Evolutionary conservation across 2,329 filamentous ascomycete species (phyloP), one percentile per base, ranked within the genome.

Genomic region (Acephala macrosclerotiorum): DNA sequence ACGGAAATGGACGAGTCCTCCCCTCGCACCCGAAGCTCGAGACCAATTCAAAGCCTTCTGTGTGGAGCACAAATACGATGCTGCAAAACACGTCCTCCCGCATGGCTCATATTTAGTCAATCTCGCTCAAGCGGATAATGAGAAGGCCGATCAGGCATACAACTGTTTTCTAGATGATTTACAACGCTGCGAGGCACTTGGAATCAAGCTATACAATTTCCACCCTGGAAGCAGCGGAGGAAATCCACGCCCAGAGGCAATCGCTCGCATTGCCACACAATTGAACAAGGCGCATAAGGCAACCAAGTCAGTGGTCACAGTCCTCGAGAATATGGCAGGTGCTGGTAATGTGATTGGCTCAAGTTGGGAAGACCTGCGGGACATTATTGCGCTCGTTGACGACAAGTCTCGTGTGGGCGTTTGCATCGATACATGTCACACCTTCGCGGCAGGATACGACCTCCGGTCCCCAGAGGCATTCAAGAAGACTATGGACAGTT

Each of bases 31-130:
- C 45, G 88, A 91, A 29, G 87, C 90, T 61, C 84, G 86, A 58
- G 83, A 88, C 49, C 84, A 88, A 45, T 99, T 98, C 80, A 86
- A 86, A 63, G 83, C 84, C 51, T 81, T 88, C 36, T 92, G 93
- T 75, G 82, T 86, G 59, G 81, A 89, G 58, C 88, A 95, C 76
- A 81, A 82, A 58, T 97, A 95, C 78, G 88, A 92, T 74, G 86
- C 89, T 7, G 83, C 83, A 64, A 86, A 87, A 76, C 90, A 93
- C 79, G 87, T 94, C 74, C 88, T 99, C 1, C 96, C 96, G 0
- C 96, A 99, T 77, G 96, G 96, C 38, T 97, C 93, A 1, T 99
- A 99, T 77, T 90, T 99, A 8, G 94, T 99, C 75, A 99, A 99
- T 76, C 87, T 99, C 6, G 96, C 96, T 0, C 93, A 97, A 75